A percentile compares a stretch with the other conserved stretches of the same genome.
These are phyloP conservation scores for Cyberlindnera maritima DNA, from an alignment of 805 yeast species.

Conservation along the genomic window DNA sequence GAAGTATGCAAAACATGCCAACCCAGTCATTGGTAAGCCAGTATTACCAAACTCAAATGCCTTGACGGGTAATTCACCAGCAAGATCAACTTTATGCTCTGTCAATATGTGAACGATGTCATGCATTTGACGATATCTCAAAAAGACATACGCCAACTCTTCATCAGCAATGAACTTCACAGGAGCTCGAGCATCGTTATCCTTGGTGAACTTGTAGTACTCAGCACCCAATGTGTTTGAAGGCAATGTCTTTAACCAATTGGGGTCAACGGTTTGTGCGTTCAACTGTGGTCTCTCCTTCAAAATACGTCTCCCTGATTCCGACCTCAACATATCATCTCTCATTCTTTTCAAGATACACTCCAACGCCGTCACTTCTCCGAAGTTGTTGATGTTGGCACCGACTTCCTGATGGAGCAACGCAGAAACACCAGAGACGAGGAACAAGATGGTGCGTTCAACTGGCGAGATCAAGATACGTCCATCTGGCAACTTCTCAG, in stretches of 20 bases:
- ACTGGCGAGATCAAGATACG: slow-evolving; percentile 69
- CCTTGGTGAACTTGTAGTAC: slow-evolving; percentile 84
- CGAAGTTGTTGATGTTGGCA: slow-evolving; percentile 74
- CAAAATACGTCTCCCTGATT: slow-evolving; percentile 73
- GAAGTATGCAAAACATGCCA: slow-evolving; percentile 85
- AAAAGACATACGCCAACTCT: slow-evolving; percentile 88
- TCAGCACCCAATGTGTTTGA: slow-evolving; percentile 71
- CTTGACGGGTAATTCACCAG: slow-evolving; percentile 95
- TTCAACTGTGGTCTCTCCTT: slow-evolving; percentile 83
- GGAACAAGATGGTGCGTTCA: slow-evolving; percentile 64
- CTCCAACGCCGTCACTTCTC: slow-evolving; percentile 85
- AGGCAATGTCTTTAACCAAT: slow-evolving; percentile 57
- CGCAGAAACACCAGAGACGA: slow-evolving; percentile 77
- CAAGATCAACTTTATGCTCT: slow-evolving; percentile 85
- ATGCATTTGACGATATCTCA: slow-evolving; percentile 93
- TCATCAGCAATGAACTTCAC: slow-evolving; percentile 87
- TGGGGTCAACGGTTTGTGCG: slow-evolving; percentile 63
- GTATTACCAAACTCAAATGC: slow-evolving; percentile 89
- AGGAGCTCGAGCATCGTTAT: slow-evolving; percentile 90
- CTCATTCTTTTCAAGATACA: slow-evolving; percentile 61
- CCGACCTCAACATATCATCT: slow-evolving; percentile 70
- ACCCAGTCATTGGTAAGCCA: slow-evolving; percentile 92
- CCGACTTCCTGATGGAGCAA: slow-evolving; percentile 73
- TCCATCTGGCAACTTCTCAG: slow-evolving; percentile 54
- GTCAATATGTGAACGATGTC: slow-evolving; percentile 94